phyloP scores from a whole-genome alignment of 2,329 filamentous ascomycete species.

The Sporothrix sp. region DNA sequence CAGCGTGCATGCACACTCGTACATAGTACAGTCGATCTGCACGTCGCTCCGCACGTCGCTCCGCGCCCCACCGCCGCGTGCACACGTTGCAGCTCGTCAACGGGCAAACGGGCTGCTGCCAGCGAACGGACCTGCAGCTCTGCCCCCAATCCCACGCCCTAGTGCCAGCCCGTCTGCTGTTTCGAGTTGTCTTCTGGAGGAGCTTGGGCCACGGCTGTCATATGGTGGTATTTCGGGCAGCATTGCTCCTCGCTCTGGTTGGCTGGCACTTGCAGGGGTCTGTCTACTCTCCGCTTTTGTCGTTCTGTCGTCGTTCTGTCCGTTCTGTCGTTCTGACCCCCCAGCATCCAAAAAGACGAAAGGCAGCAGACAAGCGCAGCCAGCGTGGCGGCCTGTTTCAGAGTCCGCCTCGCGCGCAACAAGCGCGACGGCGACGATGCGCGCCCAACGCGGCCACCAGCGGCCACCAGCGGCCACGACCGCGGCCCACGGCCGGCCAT shows the following conservation, averaged over 20 bases:
- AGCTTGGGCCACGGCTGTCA: conserved; percentile 6
- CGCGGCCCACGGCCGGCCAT: conserved; percentile 1
- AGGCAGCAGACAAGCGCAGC: no score
- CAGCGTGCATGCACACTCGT: background rate
- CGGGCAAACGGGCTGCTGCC: conserved; percentile 2
- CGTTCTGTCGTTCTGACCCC: no score
- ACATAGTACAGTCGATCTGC: no score
- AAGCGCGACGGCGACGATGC: background rate
- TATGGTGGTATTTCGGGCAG: background rate
- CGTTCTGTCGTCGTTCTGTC: background rate
- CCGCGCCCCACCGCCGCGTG: no score
- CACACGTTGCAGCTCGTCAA: background rate
- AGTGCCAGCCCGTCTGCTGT: background rate
- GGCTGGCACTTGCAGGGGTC: background rate
- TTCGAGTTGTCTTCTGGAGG: background rate
- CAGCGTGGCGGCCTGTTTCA: conserved; percentile 12
- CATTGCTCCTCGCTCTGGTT: conserved; percentile 5
- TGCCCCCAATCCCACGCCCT: conserved; percentile 7
- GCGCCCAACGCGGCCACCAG: conserved; percentile 11
- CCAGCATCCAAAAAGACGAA: no score
- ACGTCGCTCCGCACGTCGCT: no score
- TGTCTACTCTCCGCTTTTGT: background rate
- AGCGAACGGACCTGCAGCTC: conserved; percentile 17
- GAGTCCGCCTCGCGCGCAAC: conserved; percentile 2
- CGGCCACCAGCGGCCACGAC: conserved; percentile 7